Evolutionary conservation across 2,329 filamentous ascomycete genomes (phyloP).

Genomic region (Cordyceps cicadae): DNA sequence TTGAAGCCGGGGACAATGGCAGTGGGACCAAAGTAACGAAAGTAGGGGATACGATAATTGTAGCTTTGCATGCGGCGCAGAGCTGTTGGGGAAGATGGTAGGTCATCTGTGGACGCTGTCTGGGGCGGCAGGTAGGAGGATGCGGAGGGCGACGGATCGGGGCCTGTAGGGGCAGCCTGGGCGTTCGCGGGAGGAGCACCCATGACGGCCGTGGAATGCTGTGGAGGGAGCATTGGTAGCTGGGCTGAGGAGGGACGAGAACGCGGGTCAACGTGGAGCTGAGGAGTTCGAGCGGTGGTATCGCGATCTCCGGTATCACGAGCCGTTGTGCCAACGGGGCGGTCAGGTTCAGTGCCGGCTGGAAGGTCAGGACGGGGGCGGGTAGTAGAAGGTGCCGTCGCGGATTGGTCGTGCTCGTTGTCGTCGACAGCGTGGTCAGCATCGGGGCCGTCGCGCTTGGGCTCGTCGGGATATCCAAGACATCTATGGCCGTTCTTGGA

Average conservation of each 20-base stretch:
- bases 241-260: not conserved
- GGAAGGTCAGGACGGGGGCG: not conserved
- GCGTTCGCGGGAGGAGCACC: not conserved
- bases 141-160: constrained; percentile 1
- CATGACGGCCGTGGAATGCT: not conserved
- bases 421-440: constrained; percentile 29
- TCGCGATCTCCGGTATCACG: constrained; percentile 1
- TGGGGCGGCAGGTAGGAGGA: constrained; percentile 2
- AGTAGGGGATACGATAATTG: constrained; percentile 71
- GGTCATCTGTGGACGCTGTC: constrained; percentile 18
- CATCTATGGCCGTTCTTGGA: constrained; percentile 62
- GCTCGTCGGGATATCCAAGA: constrained; percentile 53
- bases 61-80: constrained; percentile 37
- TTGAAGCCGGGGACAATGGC: constrained; percentile 89
- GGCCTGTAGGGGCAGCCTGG: not conserved
- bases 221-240: not conserved
- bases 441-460: constrained; percentile 21
- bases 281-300: not conserved
- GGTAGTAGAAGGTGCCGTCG: not conserved
- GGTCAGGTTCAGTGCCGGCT: not conserved
- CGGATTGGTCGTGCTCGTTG: constrained; percentile 20
- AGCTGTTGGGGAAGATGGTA: constrained; percentile 30
- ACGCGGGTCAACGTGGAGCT: not conserved
- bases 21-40: constrained; percentile 83
- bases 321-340: not conserved